Evolutionary conservation across 2,329 filamentous ascomycete genomes (phyloP), one percentile per base, ranked within the genome.

Genomic region (Plectosphaerella cucumerina): DNA sequence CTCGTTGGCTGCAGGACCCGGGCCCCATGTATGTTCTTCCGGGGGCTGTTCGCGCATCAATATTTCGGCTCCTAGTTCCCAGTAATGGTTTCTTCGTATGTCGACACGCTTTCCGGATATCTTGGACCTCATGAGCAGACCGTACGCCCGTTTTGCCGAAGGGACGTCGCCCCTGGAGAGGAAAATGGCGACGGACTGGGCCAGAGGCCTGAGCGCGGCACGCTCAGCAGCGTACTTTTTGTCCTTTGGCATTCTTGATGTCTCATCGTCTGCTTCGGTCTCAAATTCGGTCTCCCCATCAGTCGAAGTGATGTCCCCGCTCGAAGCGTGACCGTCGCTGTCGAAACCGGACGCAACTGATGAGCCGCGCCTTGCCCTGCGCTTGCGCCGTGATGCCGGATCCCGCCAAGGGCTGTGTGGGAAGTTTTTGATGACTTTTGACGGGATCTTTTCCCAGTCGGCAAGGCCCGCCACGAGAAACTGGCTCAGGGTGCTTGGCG

Each of bases 21-120:
- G 26, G 8, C 26, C 26, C 26, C 26, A 31, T 8, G 26, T 11
- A 31, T 31, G 23, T n/a, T 37, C 20, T 33, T 45, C 49, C 20
- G 59, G 57, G 72, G 37, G 21, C 6, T 75, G 76, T 23, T 76
- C 70, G 15, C 87, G 81, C 70, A 96, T 83, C 50, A 96, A 70
- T 18, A 97, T 81, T 69, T 96, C 92, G 2, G 89, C 90, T 1
- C 90, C 91, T 43, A 96, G 78, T 14, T 86, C 86, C 93, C 92
- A 97, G 57, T 87, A 78, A 34, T 82, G 80, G 60, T 85, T 78
- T 18, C 74, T 74, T 37, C 90, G 81, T 45, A 93, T 66, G 63
- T 96, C 90, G 18, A 92, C 74, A 6, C 71, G 70, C 45, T 68
- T 66, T 3, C 82, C 83, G 51, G 70, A 56, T 21, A 85, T 71